phyloP scores from a whole-genome alignment of 352 stramenopile genomes.

The Thraustotheca clavata region DNA sequence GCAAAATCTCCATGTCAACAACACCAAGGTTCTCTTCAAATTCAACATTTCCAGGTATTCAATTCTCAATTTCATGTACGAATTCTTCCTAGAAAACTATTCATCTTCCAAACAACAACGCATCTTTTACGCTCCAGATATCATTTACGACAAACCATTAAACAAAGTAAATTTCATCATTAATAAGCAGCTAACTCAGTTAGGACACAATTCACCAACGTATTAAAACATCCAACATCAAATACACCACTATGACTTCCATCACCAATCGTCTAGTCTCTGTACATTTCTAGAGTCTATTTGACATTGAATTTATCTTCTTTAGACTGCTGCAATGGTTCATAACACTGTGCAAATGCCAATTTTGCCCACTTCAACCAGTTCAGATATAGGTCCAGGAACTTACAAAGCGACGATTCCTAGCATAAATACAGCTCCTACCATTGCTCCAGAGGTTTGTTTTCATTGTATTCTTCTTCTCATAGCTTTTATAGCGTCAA shows the following conservation, averaged over 20 bases:
- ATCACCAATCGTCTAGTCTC: constrained; percentile 9
- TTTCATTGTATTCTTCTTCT: too few relatives aligned
- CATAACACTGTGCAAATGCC: constrained; percentile 4
- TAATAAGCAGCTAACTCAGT: too few relatives aligned
- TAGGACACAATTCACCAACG: constrained; percentile 19
- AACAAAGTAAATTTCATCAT: constrained; percentile 2
- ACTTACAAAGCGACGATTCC: constrained; percentile 3
- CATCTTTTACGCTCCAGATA: constrained; percentile 12
- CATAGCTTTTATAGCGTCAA: constrained; percentile 5
- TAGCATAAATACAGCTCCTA: too few relatives aligned
- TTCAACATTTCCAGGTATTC: constrained; percentile 7
- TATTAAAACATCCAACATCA: constrained; percentile 1
- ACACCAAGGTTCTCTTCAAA: constrained; percentile 16
- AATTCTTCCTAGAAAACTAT: constrained; percentile 21
- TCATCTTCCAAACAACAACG: constrained; percentile 19
- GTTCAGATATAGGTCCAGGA: neutral
- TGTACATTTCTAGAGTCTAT: neutral
- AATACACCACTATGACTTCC: constrained; percentile 16
- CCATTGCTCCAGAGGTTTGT: too few relatives aligned
- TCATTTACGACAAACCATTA: constrained; percentile 21
- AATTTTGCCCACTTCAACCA: neutral
- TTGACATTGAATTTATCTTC: neutral
- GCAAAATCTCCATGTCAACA: neutral
- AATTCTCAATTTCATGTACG: neutral
- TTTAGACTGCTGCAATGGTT: constrained; percentile 19